These are phyloP conservation scores for Tetraselmis chui DNA, from an alignment of 139 green algal species.

Conservation along the genomic window DNA sequence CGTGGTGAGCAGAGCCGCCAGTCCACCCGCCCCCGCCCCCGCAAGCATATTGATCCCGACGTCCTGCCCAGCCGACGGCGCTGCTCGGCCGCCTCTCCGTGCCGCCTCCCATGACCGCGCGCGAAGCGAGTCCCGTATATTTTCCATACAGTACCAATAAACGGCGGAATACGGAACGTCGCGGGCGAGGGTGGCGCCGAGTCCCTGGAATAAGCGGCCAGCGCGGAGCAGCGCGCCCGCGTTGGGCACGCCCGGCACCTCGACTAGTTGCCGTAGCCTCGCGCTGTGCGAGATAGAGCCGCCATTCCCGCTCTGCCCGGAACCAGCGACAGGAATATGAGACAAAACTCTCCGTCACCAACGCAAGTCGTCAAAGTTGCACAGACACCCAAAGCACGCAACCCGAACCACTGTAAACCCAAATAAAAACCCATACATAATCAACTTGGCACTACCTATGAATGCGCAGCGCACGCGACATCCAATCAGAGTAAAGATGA, in stretches of 20 bases:
- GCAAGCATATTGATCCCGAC: constrained; percentile 26
- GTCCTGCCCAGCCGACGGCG: not conserved
- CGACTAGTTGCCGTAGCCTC: not conserved
- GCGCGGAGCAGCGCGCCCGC: constrained; percentile 9
- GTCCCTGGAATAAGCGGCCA: constrained; percentile 62
- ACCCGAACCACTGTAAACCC: too few species aligned
- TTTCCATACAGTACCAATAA: constrained; percentile 89
- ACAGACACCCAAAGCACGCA: too few species aligned
- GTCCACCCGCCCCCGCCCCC: constrained; percentile 55
- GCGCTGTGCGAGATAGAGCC: not conserved
- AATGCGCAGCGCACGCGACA: too few species aligned
- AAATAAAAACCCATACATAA: too few species aligned
- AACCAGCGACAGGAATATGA: too few species aligned
- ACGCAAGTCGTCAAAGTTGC: too few species aligned
- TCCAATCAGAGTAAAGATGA: too few species aligned
- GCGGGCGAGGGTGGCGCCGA: constrained; percentile 68
- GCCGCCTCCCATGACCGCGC: not conserved
- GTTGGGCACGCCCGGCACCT: not conserved
- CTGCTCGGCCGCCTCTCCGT: not conserved
- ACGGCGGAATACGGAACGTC: constrained; percentile 92
- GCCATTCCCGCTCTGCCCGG: not conserved
- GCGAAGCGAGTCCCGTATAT: constrained; percentile 45
- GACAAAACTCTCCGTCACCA: too few species aligned
- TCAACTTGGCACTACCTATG: too few species aligned
- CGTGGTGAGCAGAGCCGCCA: constrained; percentile 78